Percentiles rank a stretch among this genome's conserved stretches.
phyloP scores from a whole-genome alignment of 1,139 yeast genomes.

The Pichia sp. region DNA sequence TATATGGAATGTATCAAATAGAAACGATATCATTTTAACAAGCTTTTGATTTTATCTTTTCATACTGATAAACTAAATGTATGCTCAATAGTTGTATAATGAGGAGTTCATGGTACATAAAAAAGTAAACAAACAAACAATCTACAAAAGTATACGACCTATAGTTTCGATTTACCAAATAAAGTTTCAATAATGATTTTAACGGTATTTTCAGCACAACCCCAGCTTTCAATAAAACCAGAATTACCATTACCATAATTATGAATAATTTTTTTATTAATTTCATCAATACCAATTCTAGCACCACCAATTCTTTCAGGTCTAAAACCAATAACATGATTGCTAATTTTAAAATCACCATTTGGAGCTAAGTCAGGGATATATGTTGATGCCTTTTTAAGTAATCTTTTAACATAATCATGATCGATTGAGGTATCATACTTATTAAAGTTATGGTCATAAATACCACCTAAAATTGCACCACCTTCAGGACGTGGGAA shows the following conservation, averaged over 20 bases:
- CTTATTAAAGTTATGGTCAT: constrained; percentile 26
- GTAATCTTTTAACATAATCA: constrained; percentile 35
- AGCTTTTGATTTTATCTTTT: too few relatives aligned
- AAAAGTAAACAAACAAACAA: not conserved
- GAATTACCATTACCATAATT: constrained; percentile 45
- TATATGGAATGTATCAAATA: too few relatives aligned
- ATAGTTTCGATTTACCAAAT: constrained; percentile 3
- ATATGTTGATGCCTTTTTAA: constrained; percentile 34
- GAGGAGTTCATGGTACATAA: not conserved
- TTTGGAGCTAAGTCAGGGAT: constrained; percentile 35
- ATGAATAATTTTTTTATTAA: constrained; percentile 37
- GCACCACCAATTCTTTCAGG: constrained; percentile 44
- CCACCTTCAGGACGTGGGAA: constrained; percentile 52
- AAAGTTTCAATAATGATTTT: constrained; percentile 4
- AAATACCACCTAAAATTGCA: constrained; percentile 44
- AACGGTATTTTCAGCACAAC: constrained; percentile 31
- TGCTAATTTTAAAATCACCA: constrained; percentile 33
- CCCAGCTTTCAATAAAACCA: constrained; percentile 44
- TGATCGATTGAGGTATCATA: constrained; percentile 32
- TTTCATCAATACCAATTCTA: constrained; percentile 35
- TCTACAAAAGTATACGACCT: not conserved
- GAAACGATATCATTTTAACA: too few relatives aligned
- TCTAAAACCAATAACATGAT: constrained; percentile 42
- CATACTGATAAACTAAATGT: too few relatives aligned
- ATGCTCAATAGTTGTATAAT: too few relatives aligned